A percentile compares a stretch with the other conserved stretches of the same genome.
Evolutionary conservation across 2,329 filamentous ascomycete species (phyloP).

Genomic region (Laburnicola sp.): DNA sequence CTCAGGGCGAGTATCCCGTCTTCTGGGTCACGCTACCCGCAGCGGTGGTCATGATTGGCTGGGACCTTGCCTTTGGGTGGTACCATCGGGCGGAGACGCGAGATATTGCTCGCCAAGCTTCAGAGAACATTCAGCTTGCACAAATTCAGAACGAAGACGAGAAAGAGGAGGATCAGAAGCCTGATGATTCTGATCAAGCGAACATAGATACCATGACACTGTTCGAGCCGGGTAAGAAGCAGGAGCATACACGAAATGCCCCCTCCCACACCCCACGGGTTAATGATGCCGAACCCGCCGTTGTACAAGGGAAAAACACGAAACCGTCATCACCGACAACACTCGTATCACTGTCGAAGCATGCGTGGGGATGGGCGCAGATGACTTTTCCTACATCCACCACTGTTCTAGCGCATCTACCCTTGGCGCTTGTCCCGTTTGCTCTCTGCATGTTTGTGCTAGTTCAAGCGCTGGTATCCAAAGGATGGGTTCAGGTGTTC

Average conservation of each 20-base stretch:
- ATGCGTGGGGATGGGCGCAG: slow-evolving; percentile 64
- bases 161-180: neutral
- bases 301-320: neutral
- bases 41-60: slow-evolving; percentile 68
- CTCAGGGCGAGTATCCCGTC: slow-evolving; percentile 58
- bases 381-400: slow-evolving; percentile 72
- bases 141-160: no score
- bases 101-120: slow-evolving; percentile 61
- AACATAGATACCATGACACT: neutral
- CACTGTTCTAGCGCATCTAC: slow-evolving; percentile 66
- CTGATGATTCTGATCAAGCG: neutral
- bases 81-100: slow-evolving; percentile 64
- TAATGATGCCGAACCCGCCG: neutral
- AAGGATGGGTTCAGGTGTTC: slow-evolving; percentile 74
- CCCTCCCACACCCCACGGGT: neutral
- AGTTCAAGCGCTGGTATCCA: slow-evolving; percentile 71
- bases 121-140: slow-evolving; percentile 54
- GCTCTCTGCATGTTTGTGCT: slow-evolving; percentile 75
- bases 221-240: neutral
- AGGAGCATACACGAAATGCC: neutral
- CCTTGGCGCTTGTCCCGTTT: slow-evolving; percentile 70
- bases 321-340: slow-evolving; percentile 44
- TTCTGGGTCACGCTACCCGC: slow-evolving; percentile 72
- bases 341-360: slow-evolving; percentile 55
- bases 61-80: slow-evolving; percentile 69